These are phyloP conservation scores for Leccinum boreale DNA, from an alignment of 768 basidiomycete species.

Conservation along the genomic window DNA sequence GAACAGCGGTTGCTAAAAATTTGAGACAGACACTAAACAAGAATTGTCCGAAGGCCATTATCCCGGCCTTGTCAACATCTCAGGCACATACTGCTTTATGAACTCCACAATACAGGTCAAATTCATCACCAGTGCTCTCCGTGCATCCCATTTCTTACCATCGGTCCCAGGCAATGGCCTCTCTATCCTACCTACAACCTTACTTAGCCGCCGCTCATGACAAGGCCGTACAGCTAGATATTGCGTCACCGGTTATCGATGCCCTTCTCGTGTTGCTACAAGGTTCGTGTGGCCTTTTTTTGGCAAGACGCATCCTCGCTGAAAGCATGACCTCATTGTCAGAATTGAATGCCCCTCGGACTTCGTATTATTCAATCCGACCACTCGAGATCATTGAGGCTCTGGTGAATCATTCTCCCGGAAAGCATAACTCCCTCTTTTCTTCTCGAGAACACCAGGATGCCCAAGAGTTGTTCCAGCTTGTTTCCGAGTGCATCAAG, in stretches of 20 bases:
- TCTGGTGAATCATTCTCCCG: constrained; percentile 52
- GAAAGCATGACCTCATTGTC: background rate
- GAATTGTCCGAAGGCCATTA: constrained; percentile 49
- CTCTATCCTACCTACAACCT: constrained; percentile 76
- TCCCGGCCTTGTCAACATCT: constrained; percentile 92
- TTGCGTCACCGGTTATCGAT: constrained; percentile 86
- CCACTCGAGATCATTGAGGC: constrained; percentile 71
- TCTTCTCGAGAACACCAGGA: constrained; percentile 95
- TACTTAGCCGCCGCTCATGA: constrained; percentile 74
- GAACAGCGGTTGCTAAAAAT: constrained; percentile 1
- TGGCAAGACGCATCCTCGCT: background rate
- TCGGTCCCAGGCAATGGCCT: constrained; percentile 72
- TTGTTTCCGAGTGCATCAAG: constrained; percentile 86
- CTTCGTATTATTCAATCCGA: constrained; percentile 58
- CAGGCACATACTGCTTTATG: constrained; percentile 97
- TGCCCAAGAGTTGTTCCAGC: constrained; percentile 96
- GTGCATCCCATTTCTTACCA: constrained; percentile 14
- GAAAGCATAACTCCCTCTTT: constrained; percentile 63
- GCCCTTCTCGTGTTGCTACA: constrained; percentile 67
- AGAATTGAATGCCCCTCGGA: constrained; percentile 67
- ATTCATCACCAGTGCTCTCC: constrained; percentile 5
- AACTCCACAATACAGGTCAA: constrained; percentile 89
- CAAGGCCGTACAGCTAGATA: constrained; percentile 74
- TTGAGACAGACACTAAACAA: constrained; percentile 21
- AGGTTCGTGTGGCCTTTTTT: constrained; percentile 42